Base-by-base conservation (phyloP, 352 stramenopile species). In the Phytophthora palmivora region DNA sequence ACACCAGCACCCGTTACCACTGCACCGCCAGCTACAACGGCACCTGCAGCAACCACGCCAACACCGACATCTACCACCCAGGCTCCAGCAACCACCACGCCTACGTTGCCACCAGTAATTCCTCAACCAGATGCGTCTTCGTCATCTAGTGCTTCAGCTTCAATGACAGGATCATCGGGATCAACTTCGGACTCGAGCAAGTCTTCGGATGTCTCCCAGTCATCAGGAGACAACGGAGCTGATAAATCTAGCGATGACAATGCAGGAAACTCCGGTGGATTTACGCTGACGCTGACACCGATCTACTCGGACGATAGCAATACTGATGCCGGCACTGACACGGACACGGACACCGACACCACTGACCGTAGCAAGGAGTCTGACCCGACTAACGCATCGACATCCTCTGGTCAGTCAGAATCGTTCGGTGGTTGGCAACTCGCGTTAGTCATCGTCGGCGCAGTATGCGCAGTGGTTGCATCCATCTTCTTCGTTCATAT, bases 401-500 rank as follows among this genome's bases (percentile, higher is more conserved):
- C 63, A 0, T 66, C 50, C 4, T 69, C 60, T 11, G 36, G 34
- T 14, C 42, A 41, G 4, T 74, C 57, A 38, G 42, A 45, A 26
- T 66, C 71, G 18, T 70, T 79, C 30, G 57, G 67, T 15, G 62
- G 63, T 26, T 71, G 65, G 67, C 72, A 78, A 55, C 65, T 87
- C 42, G 66, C 46, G 37, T 21, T 85, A 0, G 76, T 89, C 38
- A 63, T 88, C 22, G 41, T 76, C 3, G 82, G 79, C 9, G 58
- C 80, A 16, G 67, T 91, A 16, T 75, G 55, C 2, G 65, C 55
- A 8, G 82, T 91, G 1, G 19, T 84, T 14, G 70, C 66, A 15
- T 84, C 76, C 22, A 59, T 91, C 22, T 76, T 88, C 65, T 87
- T 89, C 48, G 76, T 87, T 34, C 82, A 82, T 45, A 67, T 67